Evolutionary conservation across 1,284 basidiomycete genomes (phyloP).

Genomic region (Ganoderma resinaceum): DNA sequence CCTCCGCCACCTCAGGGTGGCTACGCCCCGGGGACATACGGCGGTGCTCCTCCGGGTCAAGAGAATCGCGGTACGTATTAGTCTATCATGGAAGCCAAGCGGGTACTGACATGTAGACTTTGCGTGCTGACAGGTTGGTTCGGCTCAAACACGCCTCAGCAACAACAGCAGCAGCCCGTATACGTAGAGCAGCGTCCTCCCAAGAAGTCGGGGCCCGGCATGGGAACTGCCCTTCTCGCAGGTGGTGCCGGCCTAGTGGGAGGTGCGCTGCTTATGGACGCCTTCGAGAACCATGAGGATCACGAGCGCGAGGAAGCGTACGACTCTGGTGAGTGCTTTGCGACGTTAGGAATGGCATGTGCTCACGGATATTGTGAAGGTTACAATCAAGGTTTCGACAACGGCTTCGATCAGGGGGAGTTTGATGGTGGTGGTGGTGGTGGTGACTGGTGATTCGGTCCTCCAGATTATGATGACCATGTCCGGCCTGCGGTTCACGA

Average conservation of each 20-base stretch:
- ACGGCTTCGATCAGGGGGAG: constrained; percentile 23
- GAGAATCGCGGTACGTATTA: constrained; percentile 32
- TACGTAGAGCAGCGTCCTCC: constrained; percentile 45
- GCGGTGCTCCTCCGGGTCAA: constrained; percentile 24
- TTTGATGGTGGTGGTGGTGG: constrained; percentile 16
- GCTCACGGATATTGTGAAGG: constrained; percentile 9
- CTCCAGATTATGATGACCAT: background rate
- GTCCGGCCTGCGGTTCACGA: constrained; percentile 1
- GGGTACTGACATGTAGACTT: constrained; percentile 13
- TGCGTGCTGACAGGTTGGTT: constrained; percentile 39
- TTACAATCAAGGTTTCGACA: constrained; percentile 29
- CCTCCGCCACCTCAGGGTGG: constrained; percentile 32
- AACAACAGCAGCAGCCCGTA: constrained; percentile 28
- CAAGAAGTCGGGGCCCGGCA: constrained; percentile 52
- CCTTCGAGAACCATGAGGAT: constrained; percentile 53
- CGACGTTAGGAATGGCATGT: background rate
- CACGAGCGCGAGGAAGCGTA: constrained; percentile 46
- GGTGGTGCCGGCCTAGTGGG: constrained; percentile 66
- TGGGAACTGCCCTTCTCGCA: constrained; percentile 48
- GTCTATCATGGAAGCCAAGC: background rate
- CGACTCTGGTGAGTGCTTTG: constrained; percentile 44
- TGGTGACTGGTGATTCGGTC: constrained; percentile 19
- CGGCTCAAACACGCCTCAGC: constrained; percentile 40
- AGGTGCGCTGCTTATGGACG: constrained; percentile 60
- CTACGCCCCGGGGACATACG: constrained; percentile 37